Evolutionary conservation across 164 flowering plant species (phyloP).

Genomic region (Akebia trifoliata): DNA sequence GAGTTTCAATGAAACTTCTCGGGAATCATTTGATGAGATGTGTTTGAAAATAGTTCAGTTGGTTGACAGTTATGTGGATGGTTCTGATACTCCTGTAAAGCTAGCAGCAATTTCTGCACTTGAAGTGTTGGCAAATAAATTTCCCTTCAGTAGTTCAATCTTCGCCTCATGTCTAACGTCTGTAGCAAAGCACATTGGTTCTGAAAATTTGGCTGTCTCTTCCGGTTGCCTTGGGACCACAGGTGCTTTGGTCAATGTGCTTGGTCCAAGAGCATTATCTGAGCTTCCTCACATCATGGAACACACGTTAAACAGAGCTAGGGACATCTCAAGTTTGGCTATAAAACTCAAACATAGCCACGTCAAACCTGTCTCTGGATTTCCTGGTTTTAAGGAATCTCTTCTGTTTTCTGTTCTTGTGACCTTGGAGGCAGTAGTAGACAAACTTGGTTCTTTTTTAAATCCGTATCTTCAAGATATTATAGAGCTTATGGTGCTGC

Average conservation of each 20-base stretch:
- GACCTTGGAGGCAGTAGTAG: constrained; percentile 62
- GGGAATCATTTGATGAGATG: constrained; percentile 43
- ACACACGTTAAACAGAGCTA: constrained; percentile 33
- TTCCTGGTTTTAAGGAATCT: constrained; percentile 33
- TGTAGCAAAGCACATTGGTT: constrained; percentile 40
- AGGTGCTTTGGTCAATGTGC: constrained; percentile 65
- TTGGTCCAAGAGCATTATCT: constrained; percentile 68
- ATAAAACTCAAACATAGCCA: constrained; percentile 7
- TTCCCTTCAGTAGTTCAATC: constrained; percentile 40
- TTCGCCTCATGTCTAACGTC: constrained; percentile 53
- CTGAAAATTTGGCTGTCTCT: constrained; percentile 42
- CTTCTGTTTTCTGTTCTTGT: constrained; percentile 44
- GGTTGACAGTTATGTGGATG: constrained; percentile 41
- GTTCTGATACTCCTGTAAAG: constrained; percentile 36
- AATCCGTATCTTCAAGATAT: constrained; percentile 81
- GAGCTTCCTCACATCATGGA: constrained; percentile 72
- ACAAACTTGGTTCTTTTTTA: constrained; percentile 78
- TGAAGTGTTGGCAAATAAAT: constrained; percentile 58
- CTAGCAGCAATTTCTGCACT: constrained; percentile 66
- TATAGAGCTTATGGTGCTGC: constrained; percentile 51
- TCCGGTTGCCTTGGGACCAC: constrained; percentile 64
- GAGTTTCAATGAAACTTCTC: constrained; percentile 40
- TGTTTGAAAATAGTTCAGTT: constrained; percentile 48
- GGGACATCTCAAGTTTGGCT: constrained; percentile 11
- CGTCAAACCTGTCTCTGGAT: constrained; percentile 10